Evolutionary conservation across 2,329 filamentous ascomycete genomes (phyloP).

Genomic region (Pestalotiopsis sp.): DNA sequence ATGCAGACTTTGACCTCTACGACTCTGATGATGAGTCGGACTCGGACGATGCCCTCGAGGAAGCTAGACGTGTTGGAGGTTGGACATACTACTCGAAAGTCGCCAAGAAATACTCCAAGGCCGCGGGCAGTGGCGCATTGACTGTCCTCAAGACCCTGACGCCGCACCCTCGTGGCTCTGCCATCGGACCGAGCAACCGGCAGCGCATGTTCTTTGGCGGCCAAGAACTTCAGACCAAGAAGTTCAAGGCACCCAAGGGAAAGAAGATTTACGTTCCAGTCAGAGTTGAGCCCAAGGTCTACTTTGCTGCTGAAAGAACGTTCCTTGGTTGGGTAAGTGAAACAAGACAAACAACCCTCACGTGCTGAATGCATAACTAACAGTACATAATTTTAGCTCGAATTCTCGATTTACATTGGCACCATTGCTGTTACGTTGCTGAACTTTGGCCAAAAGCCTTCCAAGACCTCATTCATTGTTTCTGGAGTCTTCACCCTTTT

Average conservation of each 20-base stretch:
- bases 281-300: slow-evolving; percentile 95
- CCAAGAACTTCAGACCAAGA: slow-evolving; percentile 58
- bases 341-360: not conserved
- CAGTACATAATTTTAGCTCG: slow-evolving; percentile 59
- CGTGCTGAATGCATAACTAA: not conserved
- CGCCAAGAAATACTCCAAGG: slow-evolving; percentile 45
- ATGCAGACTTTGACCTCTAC: slow-evolving; percentile 83
- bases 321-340: slow-evolving; percentile 85
- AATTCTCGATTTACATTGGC: slow-evolving; percentile 94
- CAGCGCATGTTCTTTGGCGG: slow-evolving; percentile 55
- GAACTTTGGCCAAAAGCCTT: slow-evolving; percentile 72
- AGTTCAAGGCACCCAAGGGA: slow-evolving; percentile 74
- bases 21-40: slow-evolving; percentile 87
- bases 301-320: slow-evolving; percentile 93
- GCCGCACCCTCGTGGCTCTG: slow-evolving; percentile 57
- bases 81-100: slow-evolving; percentile 73
- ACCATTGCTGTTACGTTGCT: slow-evolving; percentile 83
- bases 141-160: slow-evolving; percentile 51
- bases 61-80: slow-evolving; percentile 76
- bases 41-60: slow-evolving; percentile 69
- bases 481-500: slow-evolving; percentile 81
- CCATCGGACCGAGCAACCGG: slow-evolving; percentile 60
- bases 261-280: slow-evolving; percentile 96
- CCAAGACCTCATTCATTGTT: slow-evolving; percentile 63
- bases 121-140: slow-evolving; percentile 44